These are phyloP conservation scores for Chytridium lagenaria DNA, from an alignment of 371 early-diverging fungal genomes.

Conservation along the genomic window DNA sequence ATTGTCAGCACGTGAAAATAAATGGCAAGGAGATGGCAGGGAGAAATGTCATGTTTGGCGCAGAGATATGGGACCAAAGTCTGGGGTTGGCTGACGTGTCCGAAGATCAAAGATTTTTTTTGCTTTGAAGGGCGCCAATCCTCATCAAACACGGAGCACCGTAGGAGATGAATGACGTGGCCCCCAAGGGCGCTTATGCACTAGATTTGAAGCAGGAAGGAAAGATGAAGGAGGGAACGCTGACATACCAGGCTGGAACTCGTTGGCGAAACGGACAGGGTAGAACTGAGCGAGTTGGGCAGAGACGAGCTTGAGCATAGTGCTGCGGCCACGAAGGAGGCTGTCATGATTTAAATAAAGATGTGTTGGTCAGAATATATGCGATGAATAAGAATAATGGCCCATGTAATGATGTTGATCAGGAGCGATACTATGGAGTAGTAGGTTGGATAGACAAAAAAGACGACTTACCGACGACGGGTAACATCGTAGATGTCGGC, in stretches of 20 bases:
- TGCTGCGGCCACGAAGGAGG: constrained; percentile 78
- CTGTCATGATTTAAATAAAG: constrained; percentile 30
- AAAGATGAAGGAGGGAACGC: background rate
- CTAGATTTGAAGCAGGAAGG: too few relatives aligned
- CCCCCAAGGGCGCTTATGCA: too few relatives aligned
- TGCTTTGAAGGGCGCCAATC: too few relatives aligned
- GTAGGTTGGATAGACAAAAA: too few relatives aligned
- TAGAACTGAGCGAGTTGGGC: constrained; percentile 69
- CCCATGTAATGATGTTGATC: constrained; percentile 1
- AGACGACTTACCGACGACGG: constrained; percentile 61
- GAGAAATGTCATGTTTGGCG: too few relatives aligned
- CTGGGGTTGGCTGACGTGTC: background rate
- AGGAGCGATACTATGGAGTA: background rate
- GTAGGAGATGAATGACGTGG: too few relatives aligned
- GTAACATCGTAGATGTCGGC: constrained; percentile 60
- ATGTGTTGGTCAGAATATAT: background rate
- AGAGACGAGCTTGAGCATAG: constrained; percentile 80
- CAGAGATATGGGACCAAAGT: too few relatives aligned
- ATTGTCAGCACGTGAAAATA: too few relatives aligned
- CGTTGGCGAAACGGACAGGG: constrained; percentile 45
- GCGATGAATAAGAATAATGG: background rate
- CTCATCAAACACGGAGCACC: too few relatives aligned
- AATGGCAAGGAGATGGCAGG: too few relatives aligned
- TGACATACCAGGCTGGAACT: constrained; percentile 28
- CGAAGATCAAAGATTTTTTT: background rate